These are phyloP conservation scores for Penicillium paneum DNA, from an alignment of 2,329 filamentous ascomycete genomes.

Conservation along the genomic window DNA sequence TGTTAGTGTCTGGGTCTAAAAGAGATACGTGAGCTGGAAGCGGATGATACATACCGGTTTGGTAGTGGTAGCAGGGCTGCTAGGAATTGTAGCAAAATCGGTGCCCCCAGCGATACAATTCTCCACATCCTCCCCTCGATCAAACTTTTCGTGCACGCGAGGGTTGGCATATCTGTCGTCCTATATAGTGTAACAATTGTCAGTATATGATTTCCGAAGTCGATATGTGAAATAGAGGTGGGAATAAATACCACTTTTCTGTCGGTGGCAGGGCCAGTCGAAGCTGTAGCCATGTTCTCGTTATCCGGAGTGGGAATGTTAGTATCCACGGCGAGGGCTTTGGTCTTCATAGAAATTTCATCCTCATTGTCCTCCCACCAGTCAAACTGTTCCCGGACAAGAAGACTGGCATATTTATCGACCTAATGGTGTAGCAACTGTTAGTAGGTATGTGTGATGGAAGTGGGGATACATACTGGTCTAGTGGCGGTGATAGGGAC, in stretches of 20 bases:
- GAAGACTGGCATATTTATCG: neutral
- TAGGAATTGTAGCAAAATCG: neutral
- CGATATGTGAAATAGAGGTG: neutral
- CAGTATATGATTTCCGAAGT: neutral
- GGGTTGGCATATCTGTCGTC: neutral
- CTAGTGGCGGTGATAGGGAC: neutral
- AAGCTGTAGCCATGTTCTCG: neutral
- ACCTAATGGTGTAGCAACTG: neutral
- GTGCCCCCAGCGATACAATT: neutral
- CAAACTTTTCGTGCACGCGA: fast-evolving
- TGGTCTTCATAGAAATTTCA: neutral
- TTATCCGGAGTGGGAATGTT: neutral
- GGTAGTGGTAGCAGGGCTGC: too few species aligned
- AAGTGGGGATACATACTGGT: neutral
- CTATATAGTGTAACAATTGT: neutral
- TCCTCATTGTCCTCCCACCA: neutral
- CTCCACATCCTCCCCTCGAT: neutral
- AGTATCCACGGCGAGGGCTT: neutral
- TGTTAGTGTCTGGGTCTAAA: neutral
- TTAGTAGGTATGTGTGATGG: neutral
- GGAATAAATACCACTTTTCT: neutral
- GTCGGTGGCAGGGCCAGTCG: neutral
- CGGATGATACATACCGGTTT: neutral
- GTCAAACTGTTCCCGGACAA: neutral
- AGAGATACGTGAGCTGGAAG: neutral